Evolutionary conservation across 805 yeast species (phyloP).

Genomic region (Pichia scutulata): DNA sequence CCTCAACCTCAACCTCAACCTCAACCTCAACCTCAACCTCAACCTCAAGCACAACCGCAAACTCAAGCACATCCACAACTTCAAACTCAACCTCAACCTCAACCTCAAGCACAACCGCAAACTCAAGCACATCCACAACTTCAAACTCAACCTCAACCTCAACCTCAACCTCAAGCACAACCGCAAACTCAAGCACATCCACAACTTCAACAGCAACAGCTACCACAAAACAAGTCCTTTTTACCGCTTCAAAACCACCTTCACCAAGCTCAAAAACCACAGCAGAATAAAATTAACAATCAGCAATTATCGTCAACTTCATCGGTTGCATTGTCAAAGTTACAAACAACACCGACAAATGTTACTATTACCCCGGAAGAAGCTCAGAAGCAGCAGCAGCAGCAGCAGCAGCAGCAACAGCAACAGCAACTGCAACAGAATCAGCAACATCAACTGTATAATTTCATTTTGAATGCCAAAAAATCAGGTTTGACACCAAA

Average conservation of each 20-base stretch:
- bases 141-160: too few relatives aligned
- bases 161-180: neutral
- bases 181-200: conserved; percentile 1
- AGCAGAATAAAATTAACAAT: neutral
- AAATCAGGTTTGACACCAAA: conserved; percentile 68
- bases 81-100: conserved; percentile 2
- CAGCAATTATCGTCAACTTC: neutral
- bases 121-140: neutral
- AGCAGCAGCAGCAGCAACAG: conserved; percentile 8
- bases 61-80: neutral
- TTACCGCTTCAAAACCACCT: conserved; percentile 1
- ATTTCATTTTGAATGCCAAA: conserved; percentile 23
- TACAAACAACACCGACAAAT: neutral
- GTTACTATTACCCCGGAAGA: neutral
- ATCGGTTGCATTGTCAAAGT: neutral
- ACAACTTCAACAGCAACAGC: conserved; percentile 7
- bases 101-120: too few relatives aligned
- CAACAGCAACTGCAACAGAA: conserved; percentile 13
- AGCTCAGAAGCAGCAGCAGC: neutral
- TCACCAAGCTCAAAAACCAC: conserved; percentile 2
- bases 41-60: neutral
- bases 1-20: conserved; percentile 5
- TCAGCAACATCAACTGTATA: conserved; percentile 18
- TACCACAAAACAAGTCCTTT: conserved; percentile 3
- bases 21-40: neutral